phyloP scores from a whole-genome alignment of 2,329 filamentous ascomycete species.

The Colletotrichum musae region DNA sequence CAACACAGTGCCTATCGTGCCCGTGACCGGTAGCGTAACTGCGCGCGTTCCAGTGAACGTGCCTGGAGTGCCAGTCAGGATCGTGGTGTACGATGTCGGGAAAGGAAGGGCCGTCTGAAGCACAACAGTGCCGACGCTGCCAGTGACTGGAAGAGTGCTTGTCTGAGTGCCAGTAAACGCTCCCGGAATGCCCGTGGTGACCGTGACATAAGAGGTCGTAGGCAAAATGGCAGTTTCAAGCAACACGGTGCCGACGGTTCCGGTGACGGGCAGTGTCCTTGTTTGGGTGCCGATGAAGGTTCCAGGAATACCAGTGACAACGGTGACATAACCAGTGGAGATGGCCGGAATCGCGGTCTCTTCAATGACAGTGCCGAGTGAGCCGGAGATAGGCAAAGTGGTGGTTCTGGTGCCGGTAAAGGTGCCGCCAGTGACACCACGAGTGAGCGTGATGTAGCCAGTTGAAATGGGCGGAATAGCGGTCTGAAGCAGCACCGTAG shows the following conservation, averaged over 20 bases:
- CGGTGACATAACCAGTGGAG: slow-evolving; percentile 4
- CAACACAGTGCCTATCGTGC: not conserved
- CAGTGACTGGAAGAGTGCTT: not conserved
- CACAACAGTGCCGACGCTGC: not conserved
- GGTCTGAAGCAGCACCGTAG: slow-evolving; percentile 1
- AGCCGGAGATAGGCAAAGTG: not conserved
- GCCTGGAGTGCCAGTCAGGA: not conserved
- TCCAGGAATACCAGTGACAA: slow-evolving; percentile 13
- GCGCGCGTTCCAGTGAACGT: slow-evolving; percentile 5
- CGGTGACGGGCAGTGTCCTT: not conserved
- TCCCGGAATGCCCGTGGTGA: not conserved
- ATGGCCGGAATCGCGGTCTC: not conserved
- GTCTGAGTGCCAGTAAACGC: not conserved
- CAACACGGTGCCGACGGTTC: not conserved
- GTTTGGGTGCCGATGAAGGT: slow-evolving; percentile 8
- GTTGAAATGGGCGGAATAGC: not conserved
- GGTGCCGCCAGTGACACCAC: not conserved
- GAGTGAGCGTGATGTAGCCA: not conserved
- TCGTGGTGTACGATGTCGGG: slow-evolving; percentile 5
- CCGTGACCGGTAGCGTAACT: not conserved
- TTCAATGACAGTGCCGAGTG: not conserved
- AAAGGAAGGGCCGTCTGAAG: slow-evolving; percentile 11
- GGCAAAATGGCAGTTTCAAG: not conserved
- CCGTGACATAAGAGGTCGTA: not conserved
- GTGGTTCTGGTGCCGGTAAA: not conserved